phyloP scores from a whole-genome alignment of 768 basidiomycete species.

The Lactarius sp. region DNA sequence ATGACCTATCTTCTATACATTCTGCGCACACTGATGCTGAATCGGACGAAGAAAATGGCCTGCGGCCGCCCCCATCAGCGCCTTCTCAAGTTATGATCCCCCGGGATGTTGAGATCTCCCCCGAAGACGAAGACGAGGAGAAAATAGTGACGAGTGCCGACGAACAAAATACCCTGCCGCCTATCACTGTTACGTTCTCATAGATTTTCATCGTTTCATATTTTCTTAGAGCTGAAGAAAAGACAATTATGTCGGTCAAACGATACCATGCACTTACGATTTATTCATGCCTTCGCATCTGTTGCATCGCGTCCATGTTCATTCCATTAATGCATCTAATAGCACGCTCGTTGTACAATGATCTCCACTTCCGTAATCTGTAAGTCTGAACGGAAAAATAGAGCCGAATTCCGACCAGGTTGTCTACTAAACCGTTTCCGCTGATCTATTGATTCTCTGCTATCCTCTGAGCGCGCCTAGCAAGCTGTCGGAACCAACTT shows the following conservation, averaged over 20 bases:
- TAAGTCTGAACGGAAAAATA: slow-evolving; percentile 5
- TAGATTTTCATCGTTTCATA: slow-evolving; percentile 23
- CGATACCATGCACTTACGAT: slow-evolving; percentile 25
- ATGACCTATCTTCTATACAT: slow-evolving; percentile 19
- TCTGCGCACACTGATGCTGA: slow-evolving; percentile 20
- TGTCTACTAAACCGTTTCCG: background rate
- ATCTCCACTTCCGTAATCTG: background rate
- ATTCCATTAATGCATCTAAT: slow-evolving; percentile 24
- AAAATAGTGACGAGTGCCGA: slow-evolving; percentile 27
- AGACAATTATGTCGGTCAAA: slow-evolving; percentile 6
- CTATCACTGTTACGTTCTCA: slow-evolving; percentile 43
- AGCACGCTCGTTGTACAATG: slow-evolving; percentile 16
- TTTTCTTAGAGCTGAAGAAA: background rate
- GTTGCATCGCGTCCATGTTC: slow-evolving; percentile 12
- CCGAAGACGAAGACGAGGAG: slow-evolving; percentile 31
- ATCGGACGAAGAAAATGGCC: slow-evolving; percentile 23
- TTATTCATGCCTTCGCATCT: slow-evolving; percentile 4
- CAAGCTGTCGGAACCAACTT: slow-evolving; percentile 45
- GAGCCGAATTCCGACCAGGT: background rate
- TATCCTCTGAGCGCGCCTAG: slow-evolving; percentile 63
- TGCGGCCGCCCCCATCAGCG: slow-evolving; percentile 23
- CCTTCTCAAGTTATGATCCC: slow-evolving; percentile 26
- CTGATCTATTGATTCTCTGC: slow-evolving; percentile 13
- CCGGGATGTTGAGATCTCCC: slow-evolving; percentile 21
- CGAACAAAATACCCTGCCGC: slow-evolving; percentile 32